These are phyloP conservation scores for Serendipita sp. DNA, from an alignment of 768 basidiomycete genomes.

Conservation along the genomic window DNA sequence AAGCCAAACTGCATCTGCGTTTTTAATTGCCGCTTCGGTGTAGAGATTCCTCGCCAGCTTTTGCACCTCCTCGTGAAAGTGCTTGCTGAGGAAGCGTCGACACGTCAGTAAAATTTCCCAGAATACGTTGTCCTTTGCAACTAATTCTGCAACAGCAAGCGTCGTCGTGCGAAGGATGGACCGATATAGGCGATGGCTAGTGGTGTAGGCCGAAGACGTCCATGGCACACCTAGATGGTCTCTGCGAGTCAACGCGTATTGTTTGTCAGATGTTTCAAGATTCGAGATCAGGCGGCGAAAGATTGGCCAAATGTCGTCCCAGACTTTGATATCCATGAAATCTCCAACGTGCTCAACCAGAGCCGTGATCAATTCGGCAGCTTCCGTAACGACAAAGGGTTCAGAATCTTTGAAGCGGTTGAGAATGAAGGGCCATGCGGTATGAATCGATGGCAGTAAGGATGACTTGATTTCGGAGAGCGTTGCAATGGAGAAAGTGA, in stretches of 20 bases:
- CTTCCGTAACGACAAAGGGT: conserved; percentile 64
- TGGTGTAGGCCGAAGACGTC: conserved; percentile 59
- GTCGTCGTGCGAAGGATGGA: conserved; percentile 62
- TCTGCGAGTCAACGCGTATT: conserved; percentile 49
- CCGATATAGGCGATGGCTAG: conserved; percentile 66
- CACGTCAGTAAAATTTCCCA: conserved; percentile 75
- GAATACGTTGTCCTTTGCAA: conserved; percentile 47
- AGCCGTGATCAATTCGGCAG: conserved; percentile 55
- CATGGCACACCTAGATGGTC: conserved; percentile 29
- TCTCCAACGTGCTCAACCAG: conserved; percentile 57
- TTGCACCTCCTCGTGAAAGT: conserved; percentile 64
- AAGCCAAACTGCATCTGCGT: conserved; percentile 78
- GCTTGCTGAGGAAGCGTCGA: conserved; percentile 54
- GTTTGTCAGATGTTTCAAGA: conserved; percentile 47
- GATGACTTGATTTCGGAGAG: conserved; percentile 44
- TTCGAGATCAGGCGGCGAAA: conserved; percentile 45
- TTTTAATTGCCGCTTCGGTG: conserved; percentile 36
- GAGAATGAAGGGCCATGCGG: conserved; percentile 87
- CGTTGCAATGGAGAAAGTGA: conserved; percentile 60
- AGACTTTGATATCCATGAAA: conserved; percentile 72
- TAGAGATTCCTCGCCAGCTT: conserved; percentile 49
- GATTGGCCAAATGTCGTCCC: conserved; percentile 90
- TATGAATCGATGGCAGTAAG: conserved; percentile 71
- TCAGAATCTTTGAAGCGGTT: conserved; percentile 64
- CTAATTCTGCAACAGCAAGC: conserved; percentile 46